These are phyloP conservation scores for Dactylonectria estremocensis DNA, from an alignment of 2,329 filamentous ascomycete species.

Conservation along the genomic window DNA sequence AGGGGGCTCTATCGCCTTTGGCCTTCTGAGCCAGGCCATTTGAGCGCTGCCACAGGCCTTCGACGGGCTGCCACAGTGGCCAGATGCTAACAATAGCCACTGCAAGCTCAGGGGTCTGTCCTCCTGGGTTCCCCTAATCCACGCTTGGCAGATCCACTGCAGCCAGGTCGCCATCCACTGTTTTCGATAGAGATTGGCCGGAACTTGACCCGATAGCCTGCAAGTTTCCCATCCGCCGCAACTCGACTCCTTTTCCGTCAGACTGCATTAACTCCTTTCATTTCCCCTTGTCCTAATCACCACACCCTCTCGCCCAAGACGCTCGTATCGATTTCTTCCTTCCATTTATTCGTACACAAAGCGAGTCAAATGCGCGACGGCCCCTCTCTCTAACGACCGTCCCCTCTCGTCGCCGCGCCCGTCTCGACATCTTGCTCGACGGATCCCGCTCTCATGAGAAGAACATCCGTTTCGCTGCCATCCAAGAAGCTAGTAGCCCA, in stretches of 20 bases:
- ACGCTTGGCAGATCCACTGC: slow-evolving; percentile 36
- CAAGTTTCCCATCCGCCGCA: slow-evolving; percentile 14
- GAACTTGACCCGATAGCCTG: slow-evolving; percentile 25
- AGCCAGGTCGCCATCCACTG: slow-evolving; percentile 18
- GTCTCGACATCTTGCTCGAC: slow-evolving; percentile 25
- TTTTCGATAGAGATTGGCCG: slow-evolving; percentile 40
- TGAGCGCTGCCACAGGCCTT: not conserved
- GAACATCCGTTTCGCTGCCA: slow-evolving; percentile 75
- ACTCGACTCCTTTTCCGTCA: slow-evolving; percentile 20
- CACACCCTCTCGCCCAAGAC: not conserved
- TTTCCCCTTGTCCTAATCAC: slow-evolving; percentile 39
- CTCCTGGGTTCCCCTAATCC: slow-evolving; percentile 25
- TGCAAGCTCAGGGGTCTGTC: slow-evolving; percentile 35
- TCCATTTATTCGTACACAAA: slow-evolving; percentile 19
- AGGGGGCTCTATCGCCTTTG: slow-evolving; percentile 29
- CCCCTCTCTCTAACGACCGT: slow-evolving; percentile 45
- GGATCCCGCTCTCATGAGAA: slow-evolving; percentile 68
- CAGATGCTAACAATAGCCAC: not conserved
- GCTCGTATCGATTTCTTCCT: slow-evolving; percentile 18
- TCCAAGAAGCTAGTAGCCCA: slow-evolving; percentile 68
- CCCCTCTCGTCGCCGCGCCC: slow-evolving; percentile 28
- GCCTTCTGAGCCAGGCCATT: not conserved
- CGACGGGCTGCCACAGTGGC: not conserved
- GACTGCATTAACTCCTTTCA: slow-evolving; percentile 26
- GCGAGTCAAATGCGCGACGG: slow-evolving; percentile 44